Conservation (phyloP, 805 yeast species). For the Kazachstania psychrophila region DNA sequence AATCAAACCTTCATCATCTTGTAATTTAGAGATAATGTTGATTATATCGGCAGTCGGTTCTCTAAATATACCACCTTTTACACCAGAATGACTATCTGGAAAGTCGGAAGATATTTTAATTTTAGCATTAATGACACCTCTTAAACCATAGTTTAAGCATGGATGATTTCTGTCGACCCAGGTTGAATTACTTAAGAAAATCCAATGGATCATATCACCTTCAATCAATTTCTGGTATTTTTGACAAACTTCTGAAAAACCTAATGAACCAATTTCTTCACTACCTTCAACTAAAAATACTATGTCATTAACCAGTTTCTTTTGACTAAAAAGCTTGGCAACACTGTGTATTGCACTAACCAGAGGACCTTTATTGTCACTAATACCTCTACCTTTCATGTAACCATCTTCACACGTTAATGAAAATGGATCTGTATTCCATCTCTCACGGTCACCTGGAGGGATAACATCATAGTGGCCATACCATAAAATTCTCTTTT, state of each 20-base stretch:
- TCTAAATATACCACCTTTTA: conserved; percentile 82
- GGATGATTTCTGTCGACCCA: conserved; percentile 90
- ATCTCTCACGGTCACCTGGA: conserved; percentile 50
- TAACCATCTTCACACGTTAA: conserved; percentile 76
- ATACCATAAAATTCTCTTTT: conserved; percentile 65
- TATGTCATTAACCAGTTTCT: conserved; percentile 57
- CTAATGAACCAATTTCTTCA: conserved; percentile 88
- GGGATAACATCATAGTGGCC: conserved; percentile 95
- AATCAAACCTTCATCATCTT: conserved; percentile 46
- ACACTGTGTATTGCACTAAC: conserved; percentile 82
- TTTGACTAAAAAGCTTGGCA: conserved; percentile 50
- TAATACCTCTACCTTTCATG: conserved; percentile 82
- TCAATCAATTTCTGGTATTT: conserved; percentile 42
- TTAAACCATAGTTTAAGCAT: conserved; percentile 84
- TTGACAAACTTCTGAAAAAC: conserved; percentile 62
- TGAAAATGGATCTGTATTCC: conserved; percentile 75
- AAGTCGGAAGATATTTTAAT: conserved; percentile 60
- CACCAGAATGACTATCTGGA: conserved; percentile 93
- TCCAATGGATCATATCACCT: conserved; percentile 74
- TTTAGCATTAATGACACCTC: conserved; percentile 83
- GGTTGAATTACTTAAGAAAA: conserved; percentile 79
- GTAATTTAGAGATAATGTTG: conserved; percentile 56
- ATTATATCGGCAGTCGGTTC: conserved; percentile 88
- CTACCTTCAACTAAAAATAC: conserved; percentile 87
- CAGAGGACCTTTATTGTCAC: conserved; percentile 92